These are phyloP conservation scores for Lachancea lanzarotensis DNA, from an alignment of 805 yeast genomes.

Conservation along the genomic window DNA sequence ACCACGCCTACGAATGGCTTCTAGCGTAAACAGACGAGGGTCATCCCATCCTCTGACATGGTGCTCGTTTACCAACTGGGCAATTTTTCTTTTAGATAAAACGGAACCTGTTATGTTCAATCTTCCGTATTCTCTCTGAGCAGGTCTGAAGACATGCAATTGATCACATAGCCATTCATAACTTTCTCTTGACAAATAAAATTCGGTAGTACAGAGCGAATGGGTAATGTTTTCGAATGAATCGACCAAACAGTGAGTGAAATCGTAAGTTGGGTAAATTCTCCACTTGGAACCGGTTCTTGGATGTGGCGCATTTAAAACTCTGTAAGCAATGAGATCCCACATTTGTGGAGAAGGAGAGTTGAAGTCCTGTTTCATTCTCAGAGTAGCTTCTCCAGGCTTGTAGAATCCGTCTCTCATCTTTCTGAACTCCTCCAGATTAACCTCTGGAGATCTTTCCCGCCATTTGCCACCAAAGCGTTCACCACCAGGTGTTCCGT, in stretches of 20 bases:
- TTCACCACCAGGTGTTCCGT: slow-evolving; percentile 92
- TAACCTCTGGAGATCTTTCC: slow-evolving; percentile 60
- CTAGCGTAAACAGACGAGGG: slow-evolving; percentile 92
- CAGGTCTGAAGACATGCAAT: slow-evolving; percentile 92
- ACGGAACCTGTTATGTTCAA: slow-evolving; percentile 91
- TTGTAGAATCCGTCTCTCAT: slow-evolving; percentile 87
- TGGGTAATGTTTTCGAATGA: slow-evolving; percentile 93
- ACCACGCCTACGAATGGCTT: slow-evolving; percentile 93
- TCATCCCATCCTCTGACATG: slow-evolving; percentile 97
- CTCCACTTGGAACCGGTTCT: slow-evolving; percentile 97
- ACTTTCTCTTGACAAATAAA: slow-evolving; percentile 83
- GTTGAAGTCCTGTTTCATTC: slow-evolving; percentile 90
- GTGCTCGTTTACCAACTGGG: slow-evolving; percentile 75
- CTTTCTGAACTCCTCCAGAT: slow-evolving; percentile 71
- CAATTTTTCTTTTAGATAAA: slow-evolving; percentile 91
- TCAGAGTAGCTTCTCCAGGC: slow-evolving; percentile 88
- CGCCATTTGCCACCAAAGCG: slow-evolving; percentile 81
- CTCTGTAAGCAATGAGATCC: slow-evolving; percentile 97
- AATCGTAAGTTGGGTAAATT: slow-evolving; percentile 97
- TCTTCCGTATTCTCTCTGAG: slow-evolving; percentile 98
- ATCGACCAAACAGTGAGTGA: slow-evolving; percentile 98
- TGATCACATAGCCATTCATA: slow-evolving; percentile 98
- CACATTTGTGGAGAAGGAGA: slow-evolving; percentile 99
- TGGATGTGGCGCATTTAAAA: slow-evolving; percentile 85
- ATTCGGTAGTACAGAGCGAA: slow-evolving; percentile 94